Conservation (phyloP, 371 early-diverging fungal species). For the Cokeromyces recurvatus region DNA sequence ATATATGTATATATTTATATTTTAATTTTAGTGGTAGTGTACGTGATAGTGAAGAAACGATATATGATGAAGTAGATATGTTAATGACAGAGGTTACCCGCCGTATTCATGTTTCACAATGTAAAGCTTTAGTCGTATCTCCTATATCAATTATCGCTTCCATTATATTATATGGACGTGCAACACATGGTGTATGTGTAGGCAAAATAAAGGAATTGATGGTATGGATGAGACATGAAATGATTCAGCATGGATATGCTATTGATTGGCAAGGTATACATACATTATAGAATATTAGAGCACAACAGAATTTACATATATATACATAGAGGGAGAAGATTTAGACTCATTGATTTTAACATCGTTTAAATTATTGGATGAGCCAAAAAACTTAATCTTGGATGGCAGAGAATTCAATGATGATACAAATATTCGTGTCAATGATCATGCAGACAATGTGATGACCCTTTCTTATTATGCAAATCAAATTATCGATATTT, state of each 20-base stretch:
- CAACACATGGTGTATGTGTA: conserved; percentile 38
- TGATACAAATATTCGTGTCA: conserved; percentile 45
- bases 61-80: conserved; percentile 21
- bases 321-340: conserved; percentile 38
- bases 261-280: conserved; percentile 44
- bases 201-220: conserved; percentile 45
- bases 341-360: conserved; percentile 33
- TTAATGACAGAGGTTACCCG: conserved; percentile 28
- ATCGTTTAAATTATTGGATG: conserved; percentile 39
- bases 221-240: conserved; percentile 38
- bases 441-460: conserved; percentile 50
- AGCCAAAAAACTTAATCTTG: conserved; percentile 40
- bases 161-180: conserved; percentile 43
- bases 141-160: conserved; percentile 35
- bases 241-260: conserved; percentile 18
- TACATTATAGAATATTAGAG: too few relatives aligned
- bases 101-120: conserved; percentile 32
- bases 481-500: conserved; percentile 41
- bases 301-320: background rate
- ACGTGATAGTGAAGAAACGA: too few relatives aligned
- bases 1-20: too few relatives aligned
- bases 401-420: conserved; percentile 40
- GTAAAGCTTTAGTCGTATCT: conserved; percentile 35
- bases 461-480: conserved; percentile 48
- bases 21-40: too few relatives aligned